Percentiles rank a stretch among this genome's conserved stretches.
Evolutionary conservation across 805 yeast species (phyloP).

Genomic region (Lachancea waltii): DNA sequence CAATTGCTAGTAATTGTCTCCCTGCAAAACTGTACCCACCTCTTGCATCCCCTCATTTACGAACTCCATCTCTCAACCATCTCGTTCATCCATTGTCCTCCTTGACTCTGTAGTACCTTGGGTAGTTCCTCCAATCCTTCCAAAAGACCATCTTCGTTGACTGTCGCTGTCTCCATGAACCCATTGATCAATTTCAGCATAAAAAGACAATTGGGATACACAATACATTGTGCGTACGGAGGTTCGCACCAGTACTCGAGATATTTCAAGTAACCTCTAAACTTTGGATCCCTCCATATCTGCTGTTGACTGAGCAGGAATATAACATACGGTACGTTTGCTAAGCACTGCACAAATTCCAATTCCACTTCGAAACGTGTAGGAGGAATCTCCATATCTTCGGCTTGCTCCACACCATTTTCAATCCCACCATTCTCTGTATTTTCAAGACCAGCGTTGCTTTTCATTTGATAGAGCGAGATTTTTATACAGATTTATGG

Average conservation of each 20-base stretch:
- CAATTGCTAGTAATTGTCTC: too few species aligned
- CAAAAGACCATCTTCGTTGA: conserved; percentile 43
- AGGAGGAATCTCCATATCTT: conserved; percentile 35
- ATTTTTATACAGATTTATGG: too few species aligned
- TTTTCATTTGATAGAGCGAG: too few species aligned
- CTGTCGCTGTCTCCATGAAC: conserved; percentile 25
- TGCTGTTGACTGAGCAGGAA: conserved; percentile 75
- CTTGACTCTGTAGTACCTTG: conserved; percentile 39
- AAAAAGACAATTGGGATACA: conserved; percentile 83
- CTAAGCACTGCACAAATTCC: conserved; percentile 83
- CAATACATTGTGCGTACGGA: conserved; percentile 45
- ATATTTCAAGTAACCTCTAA: conserved; percentile 70
- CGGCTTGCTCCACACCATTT: conserved; percentile 4
- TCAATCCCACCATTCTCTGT: conserved; percentile 2
- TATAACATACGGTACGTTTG: conserved; percentile 82
- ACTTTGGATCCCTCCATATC: conserved; percentile 57
- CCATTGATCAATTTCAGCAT: conserved; percentile 53
- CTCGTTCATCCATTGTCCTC: conserved; percentile 49
- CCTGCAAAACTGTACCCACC: neutral
- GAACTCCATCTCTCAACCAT: conserved; percentile 63
- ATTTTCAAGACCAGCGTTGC: neutral
- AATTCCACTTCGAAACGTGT: conserved; percentile 38
- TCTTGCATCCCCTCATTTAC: neutral
- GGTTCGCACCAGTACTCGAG: conserved; percentile 81
- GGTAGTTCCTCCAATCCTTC: conserved; percentile 47